Base-by-base conservation (phyloP, 2,329 filamentous ascomycete genomes). In the Cladophialophora bantiana region DNA sequence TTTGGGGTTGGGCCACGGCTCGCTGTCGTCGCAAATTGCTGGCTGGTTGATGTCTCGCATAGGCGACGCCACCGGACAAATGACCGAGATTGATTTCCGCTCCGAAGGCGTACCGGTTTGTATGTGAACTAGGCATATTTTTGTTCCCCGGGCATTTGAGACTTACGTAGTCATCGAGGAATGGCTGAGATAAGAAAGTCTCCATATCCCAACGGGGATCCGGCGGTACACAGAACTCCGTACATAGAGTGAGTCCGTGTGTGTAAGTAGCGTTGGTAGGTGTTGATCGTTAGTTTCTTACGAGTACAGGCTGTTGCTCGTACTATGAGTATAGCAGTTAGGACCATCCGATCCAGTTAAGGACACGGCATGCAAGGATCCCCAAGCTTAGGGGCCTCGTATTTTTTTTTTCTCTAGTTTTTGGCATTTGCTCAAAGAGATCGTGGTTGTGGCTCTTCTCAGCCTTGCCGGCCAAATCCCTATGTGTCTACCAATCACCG, bases 151-250 rank as follows among this genome's bases (percentile, higher is more conserved):
- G 20, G 18, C 18, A 26, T 50, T 13, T 26, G 45, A 20, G 12
- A 50, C 40, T 20, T 18, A 45, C 38, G 38, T 7, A 18, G 4
- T 20, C n/a, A 45, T 18, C 15, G n/a, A 2, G 40, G 15, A 9
- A 18, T 18, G 10, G 45, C 45, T 50, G 45, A 50, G 45, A 50
- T 50, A 50, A 50, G 45, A 20, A 50, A 26, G 45, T 50, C 45
- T 50, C 45, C 45, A 50, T 50, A 50, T 50, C 45, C 45, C 45
- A 50, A 50, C 45, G 45, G 45, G 42, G 45, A 50, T 50, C 45
- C 20, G 13, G 18, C 45, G 45, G 45, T 9, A 26, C 20, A 31
- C 18, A 12, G 45, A 18, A 45, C 1, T 45, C 20, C 7, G 18
- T 50, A 13, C 40, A 13, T 42, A n/a, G 15, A 42, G 40, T 2